phyloP scores from a whole-genome alignment of 257 asterid species.

The Solanum appendiculatum region DNA sequence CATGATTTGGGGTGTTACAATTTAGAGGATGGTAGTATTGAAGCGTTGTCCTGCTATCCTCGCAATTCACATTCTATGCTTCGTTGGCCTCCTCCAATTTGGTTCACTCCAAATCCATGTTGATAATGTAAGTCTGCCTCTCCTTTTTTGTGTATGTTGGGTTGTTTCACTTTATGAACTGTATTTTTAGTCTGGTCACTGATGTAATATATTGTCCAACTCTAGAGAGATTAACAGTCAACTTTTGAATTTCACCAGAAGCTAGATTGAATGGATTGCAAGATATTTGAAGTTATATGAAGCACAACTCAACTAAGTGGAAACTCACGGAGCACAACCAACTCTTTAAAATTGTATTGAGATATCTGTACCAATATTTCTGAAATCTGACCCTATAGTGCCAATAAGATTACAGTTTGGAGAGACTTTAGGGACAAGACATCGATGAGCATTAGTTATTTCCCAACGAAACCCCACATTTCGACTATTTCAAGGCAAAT shows the following conservation, averaged over 20 bases:
- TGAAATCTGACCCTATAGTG: background rate
- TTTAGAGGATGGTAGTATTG: slow-evolving; percentile 44
- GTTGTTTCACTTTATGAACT: background rate
- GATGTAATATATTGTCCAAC: background rate
- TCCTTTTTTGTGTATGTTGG: background rate
- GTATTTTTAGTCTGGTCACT: background rate
- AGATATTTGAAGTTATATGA: background rate
- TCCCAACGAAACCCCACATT: background rate
- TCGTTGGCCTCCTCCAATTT: slow-evolving; percentile 45
- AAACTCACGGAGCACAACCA: background rate
- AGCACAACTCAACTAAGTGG: background rate
- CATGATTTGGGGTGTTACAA: slow-evolving; percentile 62
- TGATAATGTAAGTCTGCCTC: slow-evolving; percentile 19
- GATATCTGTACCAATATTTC: background rate
- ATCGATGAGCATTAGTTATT: background rate
- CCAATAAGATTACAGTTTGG: background rate
- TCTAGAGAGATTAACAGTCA: background rate
- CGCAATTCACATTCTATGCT: slow-evolving; percentile 27
- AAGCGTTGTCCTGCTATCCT: slow-evolving; percentile 42
- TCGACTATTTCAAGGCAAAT: background rate
- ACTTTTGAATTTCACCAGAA: background rate
- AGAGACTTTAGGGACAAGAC: background rate
- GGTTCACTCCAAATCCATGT: slow-evolving; percentile 65
- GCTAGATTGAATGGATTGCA: background rate
- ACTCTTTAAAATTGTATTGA: background rate